These are phyloP conservation scores for Conoideocrella luteorostrata DNA, from an alignment of 2,329 filamentous ascomycete species.

Conservation along the genomic window DNA sequence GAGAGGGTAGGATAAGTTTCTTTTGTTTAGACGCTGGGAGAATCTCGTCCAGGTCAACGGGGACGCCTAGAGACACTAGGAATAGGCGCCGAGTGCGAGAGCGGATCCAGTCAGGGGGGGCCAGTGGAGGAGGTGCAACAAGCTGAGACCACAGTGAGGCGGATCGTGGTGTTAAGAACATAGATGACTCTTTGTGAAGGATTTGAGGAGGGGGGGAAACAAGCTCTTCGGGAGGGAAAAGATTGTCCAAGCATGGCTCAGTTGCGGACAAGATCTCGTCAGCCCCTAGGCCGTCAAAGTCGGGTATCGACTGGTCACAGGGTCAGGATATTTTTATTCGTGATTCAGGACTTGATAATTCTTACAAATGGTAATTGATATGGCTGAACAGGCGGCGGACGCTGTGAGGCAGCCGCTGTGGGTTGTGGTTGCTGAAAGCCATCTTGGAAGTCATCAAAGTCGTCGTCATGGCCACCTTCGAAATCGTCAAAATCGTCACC, in stretches of 20 bases:
- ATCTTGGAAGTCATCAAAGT: constrained; percentile 67
- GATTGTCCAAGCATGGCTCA: constrained; percentile 58
- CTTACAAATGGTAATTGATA: constrained; percentile 41
- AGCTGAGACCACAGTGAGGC: constrained; percentile 94
- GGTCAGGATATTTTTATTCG: too few relatives aligned
- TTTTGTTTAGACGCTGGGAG: constrained; percentile 96
- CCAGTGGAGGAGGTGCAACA: constrained; percentile 86
- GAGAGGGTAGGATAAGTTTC: constrained; percentile 87
- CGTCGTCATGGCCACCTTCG: constrained; percentile 48
- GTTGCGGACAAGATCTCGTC: constrained; percentile 56
- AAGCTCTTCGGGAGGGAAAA: constrained; percentile 56
- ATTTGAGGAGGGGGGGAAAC: constrained; percentile 44
- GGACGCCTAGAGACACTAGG: constrained; percentile 89
- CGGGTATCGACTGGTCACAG: constrained; percentile 54
- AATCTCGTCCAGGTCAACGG: constrained; percentile 95
- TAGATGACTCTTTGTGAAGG: constrained; percentile 49
- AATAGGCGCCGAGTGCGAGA: constrained; percentile 92
- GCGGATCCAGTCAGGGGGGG: constrained; percentile 96
- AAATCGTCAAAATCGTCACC: constrained; percentile 59
- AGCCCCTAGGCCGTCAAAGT: constrained; percentile 56
- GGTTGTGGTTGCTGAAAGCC: constrained; percentile 53
- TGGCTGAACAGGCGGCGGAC: constrained; percentile 28
- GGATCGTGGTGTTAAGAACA: constrained; percentile 80
- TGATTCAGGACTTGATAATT: too few relatives aligned
- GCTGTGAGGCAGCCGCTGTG: constrained; percentile 20